A percentile compares a stretch with the other conserved stretches of the same genome.
Conservation (phyloP, 2,329 filamentous ascomycete species). For the Elsinoe necatrix region DNA sequence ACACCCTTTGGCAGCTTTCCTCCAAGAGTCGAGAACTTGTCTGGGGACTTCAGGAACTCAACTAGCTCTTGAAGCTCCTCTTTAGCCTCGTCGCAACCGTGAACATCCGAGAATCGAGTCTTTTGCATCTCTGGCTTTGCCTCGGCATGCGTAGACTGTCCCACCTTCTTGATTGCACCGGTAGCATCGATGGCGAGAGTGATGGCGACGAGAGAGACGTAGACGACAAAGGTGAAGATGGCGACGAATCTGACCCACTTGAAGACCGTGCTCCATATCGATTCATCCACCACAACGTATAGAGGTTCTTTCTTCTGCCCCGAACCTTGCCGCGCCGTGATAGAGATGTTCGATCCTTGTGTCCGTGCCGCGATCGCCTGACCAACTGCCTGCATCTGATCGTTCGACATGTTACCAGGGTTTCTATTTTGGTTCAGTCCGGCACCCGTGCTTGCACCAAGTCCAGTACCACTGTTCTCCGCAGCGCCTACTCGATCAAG, state of each 20-base stretch:
- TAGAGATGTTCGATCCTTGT: conserved; percentile 57
- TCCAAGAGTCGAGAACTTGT: conserved; percentile 86
- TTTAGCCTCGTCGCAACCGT: conserved; percentile 96
- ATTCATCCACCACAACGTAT: conserved; percentile 92
- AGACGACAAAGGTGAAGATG: conserved; percentile 69
- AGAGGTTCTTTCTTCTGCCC: conserved; percentile 78
- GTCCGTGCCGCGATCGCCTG: conserved; percentile 70
- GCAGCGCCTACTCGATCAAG: conserved; percentile 52
- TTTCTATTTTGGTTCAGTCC: conserved; percentile 21
- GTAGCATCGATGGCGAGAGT: conserved; percentile 76
- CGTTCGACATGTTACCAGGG: conserved; percentile 42
- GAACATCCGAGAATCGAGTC: conserved; percentile 84
- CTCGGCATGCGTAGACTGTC: conserved; percentile 64
- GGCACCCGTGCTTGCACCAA: conserved; percentile 15
- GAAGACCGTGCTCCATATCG: conserved; percentile 68
- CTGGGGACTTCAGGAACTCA: conserved; percentile 88
- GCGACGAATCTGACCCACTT: conserved; percentile 85
- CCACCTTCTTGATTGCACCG: conserved; percentile 69
- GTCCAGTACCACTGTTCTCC: conserved; percentile 28
- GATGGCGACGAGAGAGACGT: conserved; percentile 69
- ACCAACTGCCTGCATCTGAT: conserved; percentile 67
- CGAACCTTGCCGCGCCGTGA: conserved; percentile 45
- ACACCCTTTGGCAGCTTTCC: conserved; percentile 97
- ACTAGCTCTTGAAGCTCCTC: conserved; percentile 96
- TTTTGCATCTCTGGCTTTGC: conserved; percentile 89